Conservation (phyloP, 768 basidiomycete species). For the Trametes punicea region DNA sequence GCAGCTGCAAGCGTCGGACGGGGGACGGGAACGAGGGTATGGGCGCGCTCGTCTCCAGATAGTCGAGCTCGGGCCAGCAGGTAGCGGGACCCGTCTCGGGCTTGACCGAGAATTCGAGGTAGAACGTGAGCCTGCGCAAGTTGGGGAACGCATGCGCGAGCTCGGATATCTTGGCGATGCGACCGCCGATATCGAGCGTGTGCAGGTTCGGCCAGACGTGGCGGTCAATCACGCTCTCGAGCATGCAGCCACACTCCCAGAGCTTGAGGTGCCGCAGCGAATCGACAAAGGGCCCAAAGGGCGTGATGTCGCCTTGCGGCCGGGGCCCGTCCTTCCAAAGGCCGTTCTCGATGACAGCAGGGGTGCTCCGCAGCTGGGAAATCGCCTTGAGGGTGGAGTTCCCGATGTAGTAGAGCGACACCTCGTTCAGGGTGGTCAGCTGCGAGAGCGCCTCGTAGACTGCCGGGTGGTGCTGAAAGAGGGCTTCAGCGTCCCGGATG, state of each 20-base stretch:
- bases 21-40: slow-evolving; percentile 17
- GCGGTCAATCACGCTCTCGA: slow-evolving; percentile 18
- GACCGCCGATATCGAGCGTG: slow-evolving; percentile 21
- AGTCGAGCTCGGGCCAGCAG: slow-evolving; percentile 21
- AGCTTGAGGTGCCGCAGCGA: slow-evolving; percentile 17
- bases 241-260: slow-evolving; percentile 23
- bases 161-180: slow-evolving; percentile 18
- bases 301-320: slow-evolving; percentile 19
- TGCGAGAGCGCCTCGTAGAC: slow-evolving; percentile 17
- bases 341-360: slow-evolving; percentile 18
- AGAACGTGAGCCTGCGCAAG: slow-evolving; percentile 21
- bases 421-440: slow-evolving; percentile 18
- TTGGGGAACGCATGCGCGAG: slow-evolving; percentile 20
- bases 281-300: slow-evolving; percentile 16
- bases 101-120: slow-evolving; percentile 20
- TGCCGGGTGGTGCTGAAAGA: slow-evolving; percentile 20
- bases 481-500: slow-evolving; percentile 20
- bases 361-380: slow-evolving; percentile 15
- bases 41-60: slow-evolving; percentile 20
- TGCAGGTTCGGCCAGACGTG: slow-evolving; percentile 19
- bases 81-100: slow-evolving; percentile 14
- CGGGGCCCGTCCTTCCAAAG: slow-evolving; percentile 23
- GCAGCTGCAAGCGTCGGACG: slow-evolving; percentile 18
- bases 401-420: slow-evolving; percentile 24
- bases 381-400: slow-evolving; percentile 17